Evolutionary conservation across 192 early-diverging fungal species (phyloP).

Genomic region (Backusella westeae): DNA sequence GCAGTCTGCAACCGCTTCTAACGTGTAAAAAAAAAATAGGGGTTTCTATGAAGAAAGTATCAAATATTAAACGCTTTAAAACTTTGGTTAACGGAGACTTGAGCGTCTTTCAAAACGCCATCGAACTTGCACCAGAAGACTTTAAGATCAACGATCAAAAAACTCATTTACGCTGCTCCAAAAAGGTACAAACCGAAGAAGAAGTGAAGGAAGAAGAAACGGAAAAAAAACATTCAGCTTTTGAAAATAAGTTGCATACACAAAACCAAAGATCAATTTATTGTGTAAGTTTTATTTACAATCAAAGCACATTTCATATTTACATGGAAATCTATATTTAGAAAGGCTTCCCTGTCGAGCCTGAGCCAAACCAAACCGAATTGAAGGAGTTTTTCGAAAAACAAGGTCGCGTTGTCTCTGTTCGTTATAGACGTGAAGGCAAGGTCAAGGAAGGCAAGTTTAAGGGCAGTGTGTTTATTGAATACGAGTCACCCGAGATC

Average conservation of each 20-base stretch:
- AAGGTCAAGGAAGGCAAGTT: not conserved
- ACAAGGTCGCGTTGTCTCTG: conserved; percentile 19
- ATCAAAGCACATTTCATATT: not conserved
- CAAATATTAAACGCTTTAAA: conserved; percentile 32
- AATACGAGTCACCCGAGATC: conserved; percentile 19
- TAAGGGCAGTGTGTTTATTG: conserved; percentile 36
- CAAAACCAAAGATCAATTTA: conserved; percentile 31
- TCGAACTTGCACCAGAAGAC: conserved; percentile 5
- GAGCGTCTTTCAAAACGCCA: conserved; percentile 6
- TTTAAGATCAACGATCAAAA: conserved; percentile 28
- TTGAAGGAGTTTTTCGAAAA: conserved; percentile 16
- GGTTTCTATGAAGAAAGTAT: conserved; percentile 30
- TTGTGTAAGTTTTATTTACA: conserved; percentile 19
- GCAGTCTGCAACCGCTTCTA: not conserved
- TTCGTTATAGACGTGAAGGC: conserved; percentile 9
- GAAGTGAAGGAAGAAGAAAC: not conserved
- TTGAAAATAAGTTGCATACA: not conserved
- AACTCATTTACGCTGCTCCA: conserved; percentile 17
- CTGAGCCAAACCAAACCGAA: conserved; percentile 9
- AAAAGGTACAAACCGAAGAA: not conserved
- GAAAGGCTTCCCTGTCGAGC: conserved; percentile 31
- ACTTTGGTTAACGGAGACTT: conserved; percentile 23
- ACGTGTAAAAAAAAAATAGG: conserved; percentile 8
- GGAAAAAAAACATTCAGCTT: not conserved
- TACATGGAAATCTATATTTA: not conserved